These are phyloP conservation scores for Zhuliangozyma blackwelliae DNA, from an alignment of 1,139 yeast genomes.

Conservation along the genomic window DNA sequence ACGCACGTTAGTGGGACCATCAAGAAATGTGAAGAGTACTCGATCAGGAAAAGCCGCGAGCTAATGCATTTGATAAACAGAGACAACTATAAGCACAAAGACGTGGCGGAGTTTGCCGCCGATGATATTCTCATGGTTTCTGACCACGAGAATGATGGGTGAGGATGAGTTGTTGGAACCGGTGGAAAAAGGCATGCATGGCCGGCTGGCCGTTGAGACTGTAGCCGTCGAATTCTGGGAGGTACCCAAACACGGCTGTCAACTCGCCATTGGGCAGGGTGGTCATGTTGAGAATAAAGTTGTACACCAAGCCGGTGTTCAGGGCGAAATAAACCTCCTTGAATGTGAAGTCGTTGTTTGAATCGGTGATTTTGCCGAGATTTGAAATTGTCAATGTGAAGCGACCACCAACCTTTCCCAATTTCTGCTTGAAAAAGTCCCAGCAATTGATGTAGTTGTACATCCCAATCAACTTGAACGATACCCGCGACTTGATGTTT, in stretches of 20 bases:
- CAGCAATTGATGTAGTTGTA: constrained; percentile 12
- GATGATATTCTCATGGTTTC: constrained; percentile 1
- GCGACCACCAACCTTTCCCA: constrained; percentile 11
- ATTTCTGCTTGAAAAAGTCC: constrained; percentile 9
- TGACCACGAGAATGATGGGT: constrained; percentile 3
- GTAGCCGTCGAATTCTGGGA: constrained; percentile 15
- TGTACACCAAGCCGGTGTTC: constrained; percentile 18
- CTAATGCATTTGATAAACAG: constrained; percentile 23
- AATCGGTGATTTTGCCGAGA: constrained; percentile 15
- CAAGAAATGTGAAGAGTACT: constrained; percentile 71
- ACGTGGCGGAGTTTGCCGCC: too few species aligned
- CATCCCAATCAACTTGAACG: constrained; percentile 15
- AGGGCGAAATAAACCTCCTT: constrained; percentile 18
- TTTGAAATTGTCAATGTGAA: constrained; percentile 19
- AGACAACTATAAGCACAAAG: constrained; percentile 1
- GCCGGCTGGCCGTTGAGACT: constrained; percentile 6
- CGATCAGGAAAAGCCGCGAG: constrained; percentile 42
- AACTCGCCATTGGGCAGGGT: constrained; percentile 16
- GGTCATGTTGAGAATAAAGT: constrained; percentile 18
- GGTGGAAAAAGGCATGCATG: constrained; percentile 8
- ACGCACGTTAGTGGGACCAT: constrained; percentile 84
- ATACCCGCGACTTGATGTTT: constrained; percentile 9
- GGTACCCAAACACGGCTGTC: constrained; percentile 16
- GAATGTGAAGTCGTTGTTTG: constrained; percentile 10
- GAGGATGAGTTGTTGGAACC: constrained; percentile 3